phyloP scores from a whole-genome alignment of 1,284 basidiomycete genomes.

The Ustilago tritici region DNA sequence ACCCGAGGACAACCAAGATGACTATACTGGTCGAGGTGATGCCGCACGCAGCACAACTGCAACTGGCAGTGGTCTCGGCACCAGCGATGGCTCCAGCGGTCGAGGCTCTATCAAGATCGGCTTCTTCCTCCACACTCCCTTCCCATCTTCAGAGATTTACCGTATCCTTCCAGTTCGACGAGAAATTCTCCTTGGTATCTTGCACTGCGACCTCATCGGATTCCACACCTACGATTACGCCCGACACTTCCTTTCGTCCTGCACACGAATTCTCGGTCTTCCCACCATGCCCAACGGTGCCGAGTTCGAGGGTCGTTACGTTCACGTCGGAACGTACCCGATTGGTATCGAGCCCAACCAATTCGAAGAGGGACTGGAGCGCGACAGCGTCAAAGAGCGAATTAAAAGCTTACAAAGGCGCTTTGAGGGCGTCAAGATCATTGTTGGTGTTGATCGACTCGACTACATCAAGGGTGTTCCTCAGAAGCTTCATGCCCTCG shows the following conservation, averaged over 20 bases:
- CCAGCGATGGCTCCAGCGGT: conserved; percentile 57
- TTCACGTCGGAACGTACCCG: conserved; percentile 97
- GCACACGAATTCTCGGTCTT: conserved; percentile 94
- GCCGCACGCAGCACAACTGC: conserved; percentile 21
- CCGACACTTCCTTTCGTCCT: conserved; percentile 97
- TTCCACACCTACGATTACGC: conserved; percentile 99
- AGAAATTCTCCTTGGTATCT: conserved; percentile 92
- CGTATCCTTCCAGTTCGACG: conserved; percentile 89
- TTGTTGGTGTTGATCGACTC: conserved; percentile 95
- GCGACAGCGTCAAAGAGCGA: conserved; percentile 81
- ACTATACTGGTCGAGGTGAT: conserved; percentile 29
- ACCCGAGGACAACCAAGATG: conserved; percentile 17
- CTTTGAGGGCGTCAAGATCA: conserved; percentile 94
- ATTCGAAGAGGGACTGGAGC: conserved; percentile 86
- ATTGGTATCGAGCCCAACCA: conserved; percentile 96
- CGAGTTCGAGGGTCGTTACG: conserved; percentile 92
- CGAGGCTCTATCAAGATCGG: conserved; percentile 76
- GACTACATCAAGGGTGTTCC: conserved; percentile 99
- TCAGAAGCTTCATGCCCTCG: conserved; percentile 95
- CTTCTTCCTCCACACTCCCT: conserved; percentile 98
- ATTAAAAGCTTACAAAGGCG: conserved; percentile 85
- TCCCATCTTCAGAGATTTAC: conserved; percentile 98
- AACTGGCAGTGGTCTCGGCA: conserved; percentile 48
- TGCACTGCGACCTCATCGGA: conserved; percentile 86
- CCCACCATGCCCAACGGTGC: conserved; percentile 97